Evolutionary conservation across 1,139 yeast genomes (phyloP).

Genomic region (Candida tropicalis): DNA sequence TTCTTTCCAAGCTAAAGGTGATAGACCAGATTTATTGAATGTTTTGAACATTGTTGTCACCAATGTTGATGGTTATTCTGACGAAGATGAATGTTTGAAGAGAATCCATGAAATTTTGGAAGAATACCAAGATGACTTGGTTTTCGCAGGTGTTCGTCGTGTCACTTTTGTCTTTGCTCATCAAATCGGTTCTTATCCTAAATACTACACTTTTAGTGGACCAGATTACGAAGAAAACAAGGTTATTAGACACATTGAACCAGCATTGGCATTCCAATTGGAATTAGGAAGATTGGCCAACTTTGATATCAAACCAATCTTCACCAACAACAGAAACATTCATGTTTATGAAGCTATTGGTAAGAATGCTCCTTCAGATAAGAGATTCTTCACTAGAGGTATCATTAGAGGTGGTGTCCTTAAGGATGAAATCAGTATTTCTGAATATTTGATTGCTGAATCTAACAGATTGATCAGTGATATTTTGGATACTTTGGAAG

Average conservation of each 20-base stretch:
- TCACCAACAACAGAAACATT: constrained; percentile 95
- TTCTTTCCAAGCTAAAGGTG: constrained; percentile 40
- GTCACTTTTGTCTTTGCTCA: constrained; percentile 88
- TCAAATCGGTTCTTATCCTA: constrained; percentile 85
- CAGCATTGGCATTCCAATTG: constrained; percentile 96
- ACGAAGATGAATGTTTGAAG: constrained; percentile 68
- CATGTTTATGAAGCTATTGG: constrained; percentile 97
- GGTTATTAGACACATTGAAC: constrained; percentile 96
- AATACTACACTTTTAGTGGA: constrained; percentile 93
- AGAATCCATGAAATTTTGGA: constrained; percentile 67
- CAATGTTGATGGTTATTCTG: constrained; percentile 70
- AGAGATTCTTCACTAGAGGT: constrained; percentile 95
- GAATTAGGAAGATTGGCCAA: constrained; percentile 93
- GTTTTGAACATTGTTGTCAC: constrained; percentile 81
- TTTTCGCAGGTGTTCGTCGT: constrained; percentile 79
- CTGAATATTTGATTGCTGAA: constrained; percentile 93
- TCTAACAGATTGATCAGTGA: constrained; percentile 95
- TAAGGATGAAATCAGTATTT: constrained; percentile 87
- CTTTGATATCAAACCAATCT: constrained; percentile 91
- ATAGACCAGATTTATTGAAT: constrained; percentile 56
- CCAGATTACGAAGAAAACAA: constrained; percentile 81
- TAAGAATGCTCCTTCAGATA: constrained; percentile 89
- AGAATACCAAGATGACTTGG: constrained; percentile 70
- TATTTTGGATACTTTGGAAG: constrained; percentile 91
- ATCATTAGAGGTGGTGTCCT: constrained; percentile 95